Conservation (phyloP, 352 stramenopile species). For the Pythium dissimile region DNA sequence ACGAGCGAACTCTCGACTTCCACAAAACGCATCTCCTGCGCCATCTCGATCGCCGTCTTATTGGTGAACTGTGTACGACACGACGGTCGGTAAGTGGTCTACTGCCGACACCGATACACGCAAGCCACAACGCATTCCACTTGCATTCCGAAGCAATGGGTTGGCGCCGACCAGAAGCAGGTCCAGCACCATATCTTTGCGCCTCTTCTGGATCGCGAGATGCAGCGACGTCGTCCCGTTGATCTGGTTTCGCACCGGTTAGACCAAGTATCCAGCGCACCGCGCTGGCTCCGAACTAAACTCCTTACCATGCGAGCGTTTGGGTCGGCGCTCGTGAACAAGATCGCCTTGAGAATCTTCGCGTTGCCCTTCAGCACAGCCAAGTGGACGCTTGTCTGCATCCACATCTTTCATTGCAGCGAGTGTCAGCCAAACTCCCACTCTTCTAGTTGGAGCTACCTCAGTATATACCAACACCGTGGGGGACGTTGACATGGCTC, state of each 20-base stretch:
- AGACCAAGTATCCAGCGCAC: not conserved
- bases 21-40: slow-evolving; percentile 17
- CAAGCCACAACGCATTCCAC: too few species aligned
- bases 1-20: slow-evolving; percentile 30
- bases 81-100: not conserved
- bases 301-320: slow-evolving; percentile 42
- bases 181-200: slow-evolving; percentile 53
- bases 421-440: too few species aligned
- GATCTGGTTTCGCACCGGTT: slow-evolving; percentile 24
- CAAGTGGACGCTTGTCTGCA: slow-evolving; percentile 56
- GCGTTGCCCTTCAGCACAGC: slow-evolving; percentile 43
- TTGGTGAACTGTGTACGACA: slow-evolving; percentile 32
- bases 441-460: too few species aligned
- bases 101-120: not conserved
- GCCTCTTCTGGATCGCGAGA: slow-evolving; percentile 41
- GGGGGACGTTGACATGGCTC: slow-evolving; percentile 44
- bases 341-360: slow-evolving; percentile 56
- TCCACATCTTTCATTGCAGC: slow-evolving; percentile 36
- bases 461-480: slow-evolving; percentile 39
- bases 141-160: slow-evolving; percentile 55
- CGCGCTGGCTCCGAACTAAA: not conserved
- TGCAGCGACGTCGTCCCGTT: slow-evolving; percentile 63
- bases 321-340: slow-evolving; percentile 40
- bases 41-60: slow-evolving; percentile 47
- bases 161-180: slow-evolving; percentile 54